A percentile compares a stretch with the other conserved stretches of the same genome.
Conservation (phyloP, 306 rosid species). For the Bauhinia variegata region DNA sequence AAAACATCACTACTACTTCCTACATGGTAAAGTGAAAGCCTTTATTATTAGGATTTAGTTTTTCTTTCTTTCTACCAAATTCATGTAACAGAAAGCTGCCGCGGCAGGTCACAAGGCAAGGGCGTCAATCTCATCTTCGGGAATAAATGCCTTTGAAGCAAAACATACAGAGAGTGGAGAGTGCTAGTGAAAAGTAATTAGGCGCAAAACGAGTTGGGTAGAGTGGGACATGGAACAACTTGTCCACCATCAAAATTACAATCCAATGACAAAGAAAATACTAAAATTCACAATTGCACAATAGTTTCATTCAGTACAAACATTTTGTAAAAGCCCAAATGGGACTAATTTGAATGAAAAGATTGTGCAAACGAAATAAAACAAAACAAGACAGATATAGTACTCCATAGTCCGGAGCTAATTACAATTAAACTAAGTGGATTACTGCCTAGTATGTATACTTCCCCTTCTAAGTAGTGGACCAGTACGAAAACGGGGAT, state of each 20-base stretch:
- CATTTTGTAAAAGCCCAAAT: too few relatives aligned
- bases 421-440: slow-evolving; percentile 21
- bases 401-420: not conserved
- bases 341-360: too few relatives aligned
- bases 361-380: not conserved
- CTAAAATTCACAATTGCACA: too few relatives aligned
- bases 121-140: not conserved
- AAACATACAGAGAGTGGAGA: not conserved
- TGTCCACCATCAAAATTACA: not conserved
- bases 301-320: too few relatives aligned
- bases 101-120: slow-evolving; percentile 17
- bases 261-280: not conserved
- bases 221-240: slow-evolving; percentile 1
- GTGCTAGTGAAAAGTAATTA: not conserved
- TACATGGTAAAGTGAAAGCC: not conserved
- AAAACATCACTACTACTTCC: too few relatives aligned
- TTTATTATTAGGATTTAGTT: not conserved
- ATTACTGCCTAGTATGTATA: slow-evolving; percentile 14
- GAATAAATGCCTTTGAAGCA: slow-evolving; percentile 10
- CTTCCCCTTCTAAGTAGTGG: slow-evolving; percentile 13
- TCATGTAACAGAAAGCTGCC: not conserved
- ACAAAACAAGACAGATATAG: slow-evolving; percentile 3
- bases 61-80: not conserved
- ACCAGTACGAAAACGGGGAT: not conserved
- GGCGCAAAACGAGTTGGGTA: not conserved